phyloP scores from a whole-genome alignment of 352 stramenopile species.

The Pythium brachiatum region DNA sequence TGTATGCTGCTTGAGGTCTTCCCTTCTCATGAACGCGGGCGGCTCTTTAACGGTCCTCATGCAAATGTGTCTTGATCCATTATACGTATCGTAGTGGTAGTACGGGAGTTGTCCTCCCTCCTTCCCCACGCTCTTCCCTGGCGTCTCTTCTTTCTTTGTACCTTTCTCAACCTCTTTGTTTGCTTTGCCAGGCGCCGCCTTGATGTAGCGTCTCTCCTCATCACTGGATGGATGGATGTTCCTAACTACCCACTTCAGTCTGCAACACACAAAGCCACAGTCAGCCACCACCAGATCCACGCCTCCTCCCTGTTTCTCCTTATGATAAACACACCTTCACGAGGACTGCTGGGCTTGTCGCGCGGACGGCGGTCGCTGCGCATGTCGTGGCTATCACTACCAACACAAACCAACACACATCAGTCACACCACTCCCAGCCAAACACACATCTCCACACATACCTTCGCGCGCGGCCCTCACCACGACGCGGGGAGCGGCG shows the following conservation, averaged over 20 bases:
- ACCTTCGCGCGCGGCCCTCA: conserved; percentile 7
- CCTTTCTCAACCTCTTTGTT: neutral
- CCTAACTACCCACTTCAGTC: neutral
- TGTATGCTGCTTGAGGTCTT: conserved; percentile 12
- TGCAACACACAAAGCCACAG: neutral
- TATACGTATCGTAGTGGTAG: conserved; percentile 12
- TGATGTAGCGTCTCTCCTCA: neutral
- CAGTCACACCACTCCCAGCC: neutral
- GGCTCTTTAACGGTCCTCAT: conserved; percentile 12
- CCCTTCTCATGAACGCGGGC: conserved; percentile 4
- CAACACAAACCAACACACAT: neutral
- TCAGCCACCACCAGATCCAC: neutral
- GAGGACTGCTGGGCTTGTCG: conserved; percentile 11
- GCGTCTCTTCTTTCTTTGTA: neutral
- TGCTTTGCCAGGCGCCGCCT: neutral
- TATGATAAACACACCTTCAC: conserved; percentile 9
- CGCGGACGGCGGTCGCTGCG: conserved; percentile 5
- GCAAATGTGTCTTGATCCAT: conserved; percentile 44
- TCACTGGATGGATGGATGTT: neutral
- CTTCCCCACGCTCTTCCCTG: conserved; percentile 2
- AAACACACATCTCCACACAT: neutral
- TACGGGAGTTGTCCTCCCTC: conserved; percentile 13
- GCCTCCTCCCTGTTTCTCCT: neutral
- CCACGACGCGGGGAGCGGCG: conserved; percentile 23
- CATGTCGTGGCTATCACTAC: conserved; percentile 9